Conservation (phyloP, 2,329 filamentous ascomycete genomes). For the Fusarium begoniae region DNA sequence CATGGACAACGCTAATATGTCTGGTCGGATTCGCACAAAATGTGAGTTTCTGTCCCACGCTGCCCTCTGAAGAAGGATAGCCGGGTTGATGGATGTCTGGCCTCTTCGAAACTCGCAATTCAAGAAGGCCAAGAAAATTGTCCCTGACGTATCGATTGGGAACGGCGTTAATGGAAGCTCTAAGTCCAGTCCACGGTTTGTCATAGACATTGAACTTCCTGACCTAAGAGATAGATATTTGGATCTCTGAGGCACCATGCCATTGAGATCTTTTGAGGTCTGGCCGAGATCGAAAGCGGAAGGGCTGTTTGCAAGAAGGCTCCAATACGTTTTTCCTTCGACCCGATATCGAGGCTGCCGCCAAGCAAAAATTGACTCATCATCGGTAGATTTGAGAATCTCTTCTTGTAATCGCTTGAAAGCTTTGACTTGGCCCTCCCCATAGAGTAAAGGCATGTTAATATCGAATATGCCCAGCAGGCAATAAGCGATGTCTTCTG, state of each 20-base stretch:
- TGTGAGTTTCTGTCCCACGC: slow-evolving; percentile 43
- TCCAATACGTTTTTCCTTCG: slow-evolving; percentile 37
- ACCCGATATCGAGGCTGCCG: slow-evolving; percentile 19
- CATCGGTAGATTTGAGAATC: slow-evolving; percentile 42
- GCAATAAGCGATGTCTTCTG: slow-evolving; percentile 47
- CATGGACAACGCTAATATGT: slow-evolving; percentile 37
- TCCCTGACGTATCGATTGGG: slow-evolving; percentile 38
- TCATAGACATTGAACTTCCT: slow-evolving; percentile 28
- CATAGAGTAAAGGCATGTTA: slow-evolving; percentile 48
- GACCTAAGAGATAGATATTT: slow-evolving; percentile 41
- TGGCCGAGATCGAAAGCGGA: slow-evolving; percentile 38
- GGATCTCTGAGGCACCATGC: slow-evolving; percentile 28
- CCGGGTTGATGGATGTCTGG: slow-evolving; percentile 34
- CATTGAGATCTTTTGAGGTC: slow-evolving; percentile 27
- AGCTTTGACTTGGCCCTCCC: slow-evolving; percentile 43
- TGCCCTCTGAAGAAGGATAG: slow-evolving; percentile 43
- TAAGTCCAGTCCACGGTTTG: slow-evolving; percentile 40
- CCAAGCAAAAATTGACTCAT: slow-evolving; percentile 46
- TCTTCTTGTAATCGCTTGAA: slow-evolving; percentile 44
- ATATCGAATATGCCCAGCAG: slow-evolving; percentile 47
- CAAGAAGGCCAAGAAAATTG: slow-evolving; percentile 42
- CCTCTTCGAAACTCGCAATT: slow-evolving; percentile 43
- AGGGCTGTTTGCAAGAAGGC: slow-evolving; percentile 41
- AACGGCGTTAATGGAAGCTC: slow-evolving; percentile 43
- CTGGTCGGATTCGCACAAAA: slow-evolving; percentile 42